Base-by-base conservation (phyloP, 495 filamentous ascomycete genomes). In the Halenospora varia region DNA sequence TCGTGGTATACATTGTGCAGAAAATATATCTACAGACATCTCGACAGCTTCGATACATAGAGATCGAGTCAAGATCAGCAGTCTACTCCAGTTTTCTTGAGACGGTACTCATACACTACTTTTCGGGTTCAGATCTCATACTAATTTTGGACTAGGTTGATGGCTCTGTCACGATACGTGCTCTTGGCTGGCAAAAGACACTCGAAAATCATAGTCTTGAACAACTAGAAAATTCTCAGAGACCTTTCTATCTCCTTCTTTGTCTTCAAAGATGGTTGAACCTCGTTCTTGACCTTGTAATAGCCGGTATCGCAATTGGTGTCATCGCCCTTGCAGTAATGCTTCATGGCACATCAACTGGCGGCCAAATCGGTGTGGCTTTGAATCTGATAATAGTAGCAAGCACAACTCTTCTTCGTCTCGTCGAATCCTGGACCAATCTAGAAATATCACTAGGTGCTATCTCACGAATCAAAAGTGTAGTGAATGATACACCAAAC, bases 11-110 rank as follows among this genome's bases (percentile, higher is more conserved):
- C 58, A 48, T 77, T 24, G 72, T 86, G 10, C 81, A 86, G 63
- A 79, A 80, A 53, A 69, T 77, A 29, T 86, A 85, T 56, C 71
- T 86, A 19, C 76, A 79, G 6, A 86, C 83, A 2, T 84, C 81
- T 0, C 71, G 81, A 15, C 82, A 85, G 60, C 66, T 86, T 10
- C 78, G 83, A 47, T 75, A 80, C 56, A 65, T 86, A 39, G 83
- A 85, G 25, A 71, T 77, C 3, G 73, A 77, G 49, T 66, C 71
- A 19, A 70, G 66, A 39, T 63, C 72, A 2, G 67, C 57, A 2
- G 55, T 77, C 2, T 75, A 70, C 57, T 68, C 73, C 1, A 74
- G 72, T 54, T 77, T 81, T 41, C 56, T 78, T 25, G 79, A 81
- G 48, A 73, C 74, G 3, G 70, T 79, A 24, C 1, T 40, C 9